Evolutionary conservation across 768 basidiomycete genomes (phyloP).

Genomic region (Naganishia antarctica): DNA sequence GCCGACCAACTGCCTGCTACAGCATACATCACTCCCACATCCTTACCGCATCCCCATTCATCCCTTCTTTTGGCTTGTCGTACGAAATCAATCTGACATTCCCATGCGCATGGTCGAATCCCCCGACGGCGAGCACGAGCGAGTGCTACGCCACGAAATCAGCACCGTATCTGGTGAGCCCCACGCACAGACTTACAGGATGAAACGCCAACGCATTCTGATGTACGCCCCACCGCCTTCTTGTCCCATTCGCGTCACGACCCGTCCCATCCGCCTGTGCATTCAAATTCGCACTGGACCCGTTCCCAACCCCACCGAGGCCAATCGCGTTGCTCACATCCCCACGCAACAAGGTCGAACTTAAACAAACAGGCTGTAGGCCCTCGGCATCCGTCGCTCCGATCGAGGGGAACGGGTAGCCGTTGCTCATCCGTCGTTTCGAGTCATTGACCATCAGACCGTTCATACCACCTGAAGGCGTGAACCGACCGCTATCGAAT

Average conservation of each 20-base stretch:
- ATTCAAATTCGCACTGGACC: background rate
- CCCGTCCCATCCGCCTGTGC: background rate
- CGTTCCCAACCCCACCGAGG: background rate
- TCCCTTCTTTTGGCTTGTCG: slow-evolving; percentile 25
- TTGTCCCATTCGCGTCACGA: background rate
- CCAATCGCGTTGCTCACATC: slow-evolving; percentile 20
- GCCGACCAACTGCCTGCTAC: too few species aligned
- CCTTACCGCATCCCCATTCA: slow-evolving; percentile 1
- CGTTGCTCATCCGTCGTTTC: slow-evolving; percentile 1
- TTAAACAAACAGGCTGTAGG: slow-evolving; percentile 10
- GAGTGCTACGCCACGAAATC: slow-evolving; percentile 34
- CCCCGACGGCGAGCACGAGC: slow-evolving; percentile 47
- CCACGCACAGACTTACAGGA: slow-evolving; percentile 45
- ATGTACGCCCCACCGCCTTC: slow-evolving; percentile 36
- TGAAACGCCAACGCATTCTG: slow-evolving; percentile 47
- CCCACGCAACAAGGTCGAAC: slow-evolving; percentile 22
- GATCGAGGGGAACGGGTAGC: slow-evolving; percentile 22
- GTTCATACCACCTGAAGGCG: slow-evolving; percentile 9
- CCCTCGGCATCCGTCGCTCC: slow-evolving; percentile 17
- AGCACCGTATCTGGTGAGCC: background rate
- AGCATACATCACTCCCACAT: slow-evolving; percentile 6
- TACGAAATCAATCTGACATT: slow-evolving; percentile 42
- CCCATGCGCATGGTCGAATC: slow-evolving; percentile 41
- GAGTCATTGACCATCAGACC: background rate
- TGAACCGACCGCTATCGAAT: slow-evolving; percentile 8